Base-by-base conservation (phyloP, 2,329 filamentous ascomycete species). In the Chaetomiaceae sp. region DNA sequence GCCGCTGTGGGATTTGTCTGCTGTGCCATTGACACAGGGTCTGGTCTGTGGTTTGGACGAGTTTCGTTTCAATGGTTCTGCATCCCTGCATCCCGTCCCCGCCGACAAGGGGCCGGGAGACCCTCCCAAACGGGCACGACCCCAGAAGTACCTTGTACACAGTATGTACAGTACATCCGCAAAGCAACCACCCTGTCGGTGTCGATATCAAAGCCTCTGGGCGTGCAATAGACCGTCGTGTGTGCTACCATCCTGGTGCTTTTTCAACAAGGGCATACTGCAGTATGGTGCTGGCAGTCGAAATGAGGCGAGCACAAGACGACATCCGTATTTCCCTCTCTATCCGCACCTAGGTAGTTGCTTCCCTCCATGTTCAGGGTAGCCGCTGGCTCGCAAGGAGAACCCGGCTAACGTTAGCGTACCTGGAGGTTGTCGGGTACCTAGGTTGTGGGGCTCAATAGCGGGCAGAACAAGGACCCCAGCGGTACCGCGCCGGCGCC, bases 321-420 rank as follows among this genome's bases (percentile, higher is more conserved):
- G 37, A 6, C 37, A 21, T 21, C 18, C 37, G n/a, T 13, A 40
- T 23, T 23, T 13, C 14, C 13, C 13, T 20, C 18, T 20, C 16
- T 38, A n/a, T n/a, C n/a, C n/a, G n/a, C n/a, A n/a, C 11, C 33
- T 18, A 6, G 33, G 5, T 16, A 14, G n/a, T 27, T 27, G 25
- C 25, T n/a, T n/a, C 25, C 25, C 9, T 27, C 5, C 18, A 21
- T 21, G 34, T 37, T 37, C 2, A 23, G 21, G n/a, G 33, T 5
- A 40, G 13, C 20, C 13, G 21, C 21, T 18, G 37, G 10, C 37
- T 23, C 11, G 37, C 11, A 47, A 36, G 53, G 47, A n/a, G 11
- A 44, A 21, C 51, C 42, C 42, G 27, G 54, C 43, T 56, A 57
- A 48, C 48, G 51, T 48, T 56, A 57, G 51, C 48, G 51, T 48